Conservation (phyloP, 1,284 basidiomycete genomes). For the Fistulinella cinereoalba region DNA sequence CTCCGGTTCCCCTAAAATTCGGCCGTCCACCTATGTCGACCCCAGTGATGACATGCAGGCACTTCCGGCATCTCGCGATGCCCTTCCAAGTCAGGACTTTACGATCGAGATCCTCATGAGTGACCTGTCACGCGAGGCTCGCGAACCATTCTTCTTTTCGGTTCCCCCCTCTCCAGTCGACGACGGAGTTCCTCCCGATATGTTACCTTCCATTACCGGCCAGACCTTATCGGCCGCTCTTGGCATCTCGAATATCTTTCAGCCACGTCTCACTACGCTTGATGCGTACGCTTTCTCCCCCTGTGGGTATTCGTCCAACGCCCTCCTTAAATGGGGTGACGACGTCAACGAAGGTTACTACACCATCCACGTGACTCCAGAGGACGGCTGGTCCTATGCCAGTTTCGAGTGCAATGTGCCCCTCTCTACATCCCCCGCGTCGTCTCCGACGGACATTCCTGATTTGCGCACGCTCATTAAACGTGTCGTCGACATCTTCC, state of each 20-base stretch:
- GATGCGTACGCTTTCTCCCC: slow-evolving; percentile 95
- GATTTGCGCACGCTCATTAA: slow-evolving; percentile 80
- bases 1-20: slow-evolving; percentile 20
- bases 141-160: slow-evolving; percentile 77
- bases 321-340: slow-evolving; percentile 71
- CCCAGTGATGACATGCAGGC: slow-evolving; percentile 7
- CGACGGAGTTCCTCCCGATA: slow-evolving; percentile 31
- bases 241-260: slow-evolving; percentile 86
- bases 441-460: slow-evolving; percentile 50
- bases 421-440: slow-evolving; percentile 45
- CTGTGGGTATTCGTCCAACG: slow-evolving; percentile 97
- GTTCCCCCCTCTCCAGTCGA: slow-evolving; percentile 31
- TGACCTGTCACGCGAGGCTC: slow-evolving; percentile 74
- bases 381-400: slow-evolving; percentile 96
- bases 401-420: slow-evolving; percentile 99
- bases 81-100: slow-evolving; percentile 60
- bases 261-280: slow-evolving; percentile 72
- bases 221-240: slow-evolving; percentile 66
- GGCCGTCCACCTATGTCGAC: slow-evolving; percentile 9
- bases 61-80: slow-evolving; percentile 22
- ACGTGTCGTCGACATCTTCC: slow-evolving; percentile 90
- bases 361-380: slow-evolving; percentile 98
- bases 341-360: slow-evolving; percentile 79
- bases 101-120: slow-evolving; percentile 99
- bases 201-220: slow-evolving; percentile 62